Evolutionary conservation across 2,329 filamentous ascomycete species (phyloP), one percentile per base, ranked within the genome.

Genomic region (Alternaria panax): DNA sequence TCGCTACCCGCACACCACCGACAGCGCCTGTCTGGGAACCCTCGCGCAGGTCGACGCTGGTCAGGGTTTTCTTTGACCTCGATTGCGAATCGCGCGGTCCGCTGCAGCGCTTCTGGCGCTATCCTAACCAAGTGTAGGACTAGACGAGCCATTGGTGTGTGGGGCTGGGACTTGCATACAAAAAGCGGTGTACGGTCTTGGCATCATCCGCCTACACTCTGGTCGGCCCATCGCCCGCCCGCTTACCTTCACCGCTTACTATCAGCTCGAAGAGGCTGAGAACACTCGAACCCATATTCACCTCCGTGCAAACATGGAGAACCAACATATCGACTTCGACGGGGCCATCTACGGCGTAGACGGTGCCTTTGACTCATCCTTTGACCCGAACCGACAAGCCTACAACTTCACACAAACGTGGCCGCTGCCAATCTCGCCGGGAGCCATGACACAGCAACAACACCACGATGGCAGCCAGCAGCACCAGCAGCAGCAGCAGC

Each of bases 231-330:
- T 63, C 68, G 62, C 66, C 65, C 68, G 66, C 65, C 65, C 68
- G 66, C 67, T 64, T 59, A 63, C 60, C 60, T 61, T 68, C 70
- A 69, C 70, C 64, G 69, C 70, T 59, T 59, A 59, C 57, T 65
- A 70, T 71, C 72, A 75, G 72, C 71, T 72, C 72, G 68, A 67
- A 70, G 73, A 73, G 71, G 72, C 75, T 76, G 74, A 76, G 66
- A 60, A 64, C 58, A 55, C 68, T 70, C 66, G 62, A 67, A 59
- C 57, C 60, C 57, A 51, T 57, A 62, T 67, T 61, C 63, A 43
- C 51, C 66, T 62, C 67, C 62, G 65, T 65, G 62, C 62, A 54
- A 67, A 71, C 59, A 83, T 83, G 81, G 80, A 82, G 66, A 75
- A 80, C 71, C 69, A 69, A 57, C 76, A 79, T 70, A 68, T 77